phyloP scores from a whole-genome alignment of 225 moss, liverwort and hornwort genomes.

The Ulota crispa region DNA sequence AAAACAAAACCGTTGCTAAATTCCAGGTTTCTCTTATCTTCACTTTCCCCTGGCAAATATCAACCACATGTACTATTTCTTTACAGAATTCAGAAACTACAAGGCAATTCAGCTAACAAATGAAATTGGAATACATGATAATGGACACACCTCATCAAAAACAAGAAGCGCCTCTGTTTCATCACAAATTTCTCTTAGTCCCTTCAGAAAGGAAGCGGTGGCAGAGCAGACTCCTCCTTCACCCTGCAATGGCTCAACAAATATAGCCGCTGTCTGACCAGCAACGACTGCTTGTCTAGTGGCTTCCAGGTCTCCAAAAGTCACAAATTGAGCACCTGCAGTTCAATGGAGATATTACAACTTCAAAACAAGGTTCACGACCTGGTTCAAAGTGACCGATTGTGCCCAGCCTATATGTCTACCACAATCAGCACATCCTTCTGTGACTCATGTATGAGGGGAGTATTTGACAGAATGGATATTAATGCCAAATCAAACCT shows the following conservation, averaged over 20 bases:
- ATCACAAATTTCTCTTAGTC: constrained; percentile 81
- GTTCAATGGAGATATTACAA: neutral
- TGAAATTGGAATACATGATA: neutral
- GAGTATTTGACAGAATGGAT: neutral
- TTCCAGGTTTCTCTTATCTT: no score
- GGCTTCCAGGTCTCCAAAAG: constrained; percentile 76
- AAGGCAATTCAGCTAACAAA: neutral
- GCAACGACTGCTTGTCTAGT: constrained; percentile 41
- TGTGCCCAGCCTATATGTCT: no score
- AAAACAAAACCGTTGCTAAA: neutral
- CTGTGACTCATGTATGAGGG: neutral
- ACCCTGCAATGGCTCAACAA: constrained; percentile 87
- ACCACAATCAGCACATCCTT: neutral
- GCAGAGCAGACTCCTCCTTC: constrained; percentile 84
- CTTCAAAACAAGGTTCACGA: neutral
- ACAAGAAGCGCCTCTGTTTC: constrained; percentile 75
- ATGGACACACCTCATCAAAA: constrained; percentile 66
- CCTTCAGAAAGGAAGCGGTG: constrained; percentile 65
- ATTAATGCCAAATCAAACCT: no score
- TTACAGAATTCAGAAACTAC: neutral
- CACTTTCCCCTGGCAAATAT: no score
- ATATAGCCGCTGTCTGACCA: constrained; percentile 64
- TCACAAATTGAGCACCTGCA: constrained; percentile 59
- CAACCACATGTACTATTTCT: neutral
- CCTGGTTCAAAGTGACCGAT: neutral